phyloP scores from a whole-genome alignment of 2,329 filamentous ascomycete species.

The Exophiala lecanii-corni region DNA sequence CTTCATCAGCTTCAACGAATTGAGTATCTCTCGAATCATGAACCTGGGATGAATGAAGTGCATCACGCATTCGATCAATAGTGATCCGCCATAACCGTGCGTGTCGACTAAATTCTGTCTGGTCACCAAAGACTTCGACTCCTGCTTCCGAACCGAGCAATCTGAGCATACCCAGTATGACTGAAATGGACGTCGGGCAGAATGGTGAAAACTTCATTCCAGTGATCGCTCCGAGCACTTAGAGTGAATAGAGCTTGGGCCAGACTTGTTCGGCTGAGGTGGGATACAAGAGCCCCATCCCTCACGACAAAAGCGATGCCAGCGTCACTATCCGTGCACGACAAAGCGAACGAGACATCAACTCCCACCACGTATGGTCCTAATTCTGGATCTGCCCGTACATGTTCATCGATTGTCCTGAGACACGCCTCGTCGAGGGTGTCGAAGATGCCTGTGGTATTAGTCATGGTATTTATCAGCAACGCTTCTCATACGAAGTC shows the following conservation, averaged over 20 bases:
- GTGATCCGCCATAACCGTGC: constrained; percentile 15
- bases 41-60: not conserved
- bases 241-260: constrained; percentile 14
- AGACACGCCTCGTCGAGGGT: too few relatives aligned
- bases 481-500: too few relatives aligned
- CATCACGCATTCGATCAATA: constrained; percentile 14
- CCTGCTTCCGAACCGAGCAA: constrained; percentile 15
- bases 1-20: constrained; percentile 11
- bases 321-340: not conserved
- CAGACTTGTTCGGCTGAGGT: too few relatives aligned
- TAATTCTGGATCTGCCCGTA: constrained; percentile 10
- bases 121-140: constrained; percentile 13
- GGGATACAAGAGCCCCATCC: too few relatives aligned
- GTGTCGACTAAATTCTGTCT: constrained; percentile 12
- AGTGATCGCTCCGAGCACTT: constrained; percentile 11
- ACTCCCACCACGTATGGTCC: constrained; percentile 3
- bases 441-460: too few relatives aligned
- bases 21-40: not conserved
- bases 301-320: constrained; percentile 2
- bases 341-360: not conserved
- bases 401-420: too few relatives aligned
- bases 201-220: constrained; percentile 13
- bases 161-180: constrained; percentile 23
- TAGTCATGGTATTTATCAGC: too few relatives aligned
- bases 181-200: constrained; percentile 17